phyloP scores from a whole-genome alignment of 2,329 filamentous ascomycete genomes.

The Hortaea werneckii region DNA sequence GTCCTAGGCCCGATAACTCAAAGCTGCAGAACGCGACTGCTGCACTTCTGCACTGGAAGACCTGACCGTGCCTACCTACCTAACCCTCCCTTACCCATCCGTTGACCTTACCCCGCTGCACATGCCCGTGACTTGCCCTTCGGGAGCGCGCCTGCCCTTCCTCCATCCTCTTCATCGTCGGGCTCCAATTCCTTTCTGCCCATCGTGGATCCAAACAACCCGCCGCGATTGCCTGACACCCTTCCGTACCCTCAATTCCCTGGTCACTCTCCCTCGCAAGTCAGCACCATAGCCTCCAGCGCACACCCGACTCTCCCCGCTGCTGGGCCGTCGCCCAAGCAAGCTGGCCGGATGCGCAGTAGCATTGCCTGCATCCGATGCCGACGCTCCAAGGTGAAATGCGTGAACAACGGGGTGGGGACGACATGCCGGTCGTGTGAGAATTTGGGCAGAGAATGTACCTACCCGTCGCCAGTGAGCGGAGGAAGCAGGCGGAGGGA shows the following conservation, averaged over 20 bases:
- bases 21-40: too few relatives aligned
- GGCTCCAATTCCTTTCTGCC: too few relatives aligned
- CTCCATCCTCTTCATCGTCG: too few relatives aligned
- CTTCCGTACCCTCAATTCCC: slow-evolving; percentile 7
- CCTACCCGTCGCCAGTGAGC: slow-evolving; percentile 50
- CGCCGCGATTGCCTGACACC: background rate
- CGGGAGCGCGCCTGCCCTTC: too few relatives aligned
- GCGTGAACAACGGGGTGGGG: slow-evolving; percentile 64
- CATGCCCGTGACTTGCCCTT: too few relatives aligned
- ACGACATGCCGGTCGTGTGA: slow-evolving; percentile 67
- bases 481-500: slow-evolving; percentile 24
- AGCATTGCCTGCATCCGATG: slow-evolving; percentile 71
- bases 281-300: slow-evolving; percentile 7
- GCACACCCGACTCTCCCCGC: slow-evolving; percentile 5
- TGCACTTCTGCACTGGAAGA: too few relatives aligned
- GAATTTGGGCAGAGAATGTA: slow-evolving; percentile 60
- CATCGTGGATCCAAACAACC: too few relatives aligned
- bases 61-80: too few relatives aligned
- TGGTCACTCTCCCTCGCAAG: slow-evolving; percentile 9
- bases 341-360: slow-evolving; percentile 51
- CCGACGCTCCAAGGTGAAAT: slow-evolving; percentile 76
- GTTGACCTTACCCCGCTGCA: too few relatives aligned
- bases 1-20: too few relatives aligned
- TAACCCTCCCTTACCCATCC: too few relatives aligned
- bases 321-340: slow-evolving; percentile 21